A percentile compares a stretch with the other conserved stretches of the same genome.
Conservation (phyloP, 2,329 filamentous ascomycete species). For the Dothistroma septosporum region DNA sequence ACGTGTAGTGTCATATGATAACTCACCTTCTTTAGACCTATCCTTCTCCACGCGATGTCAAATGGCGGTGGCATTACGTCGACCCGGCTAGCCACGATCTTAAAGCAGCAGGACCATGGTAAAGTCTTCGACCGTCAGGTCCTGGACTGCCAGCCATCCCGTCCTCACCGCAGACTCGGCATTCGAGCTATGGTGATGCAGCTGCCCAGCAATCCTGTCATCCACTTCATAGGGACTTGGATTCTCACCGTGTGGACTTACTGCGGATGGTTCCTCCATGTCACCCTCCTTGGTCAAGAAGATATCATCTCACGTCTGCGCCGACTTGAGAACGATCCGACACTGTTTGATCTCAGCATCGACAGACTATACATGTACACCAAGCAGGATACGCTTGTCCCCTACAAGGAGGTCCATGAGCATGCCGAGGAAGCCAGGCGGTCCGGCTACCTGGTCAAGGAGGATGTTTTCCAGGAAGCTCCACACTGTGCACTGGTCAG, state of each 20-base stretch:
- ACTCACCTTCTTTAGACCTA: neutral
- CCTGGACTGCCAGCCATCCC: conserved; percentile 5
- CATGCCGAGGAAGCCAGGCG: conserved; percentile 48
- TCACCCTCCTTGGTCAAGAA: conserved; percentile 7
- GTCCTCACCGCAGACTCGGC: neutral
- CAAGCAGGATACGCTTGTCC: conserved; percentile 55
- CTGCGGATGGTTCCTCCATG: neutral
- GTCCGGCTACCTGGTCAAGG: conserved; percentile 49
- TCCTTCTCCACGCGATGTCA: conserved; percentile 34
- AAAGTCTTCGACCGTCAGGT: conserved; percentile 7
- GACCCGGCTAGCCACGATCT: conserved; percentile 19
- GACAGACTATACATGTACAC: conserved; percentile 57
- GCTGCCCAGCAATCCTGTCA: neutral
- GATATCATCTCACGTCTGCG: conserved; percentile 10
- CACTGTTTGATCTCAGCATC: conserved; percentile 8
- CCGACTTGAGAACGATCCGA: conserved; percentile 13
- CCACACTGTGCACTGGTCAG: conserved; percentile 61
- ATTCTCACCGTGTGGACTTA: neutral
- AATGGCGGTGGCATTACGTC: conserved; percentile 33
- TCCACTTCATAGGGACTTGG: neutral
- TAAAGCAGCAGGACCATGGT: conserved; percentile 3
- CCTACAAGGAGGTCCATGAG: conserved; percentile 53
- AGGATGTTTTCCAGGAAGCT: conserved; percentile 55
- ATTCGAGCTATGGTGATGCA: conserved; percentile 6
- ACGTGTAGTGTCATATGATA: neutral